Evolutionary conservation across 257 asterid genomes (phyloP), one percentile per base, ranked within the genome.

Genomic region (Striga asiatica): DNA sequence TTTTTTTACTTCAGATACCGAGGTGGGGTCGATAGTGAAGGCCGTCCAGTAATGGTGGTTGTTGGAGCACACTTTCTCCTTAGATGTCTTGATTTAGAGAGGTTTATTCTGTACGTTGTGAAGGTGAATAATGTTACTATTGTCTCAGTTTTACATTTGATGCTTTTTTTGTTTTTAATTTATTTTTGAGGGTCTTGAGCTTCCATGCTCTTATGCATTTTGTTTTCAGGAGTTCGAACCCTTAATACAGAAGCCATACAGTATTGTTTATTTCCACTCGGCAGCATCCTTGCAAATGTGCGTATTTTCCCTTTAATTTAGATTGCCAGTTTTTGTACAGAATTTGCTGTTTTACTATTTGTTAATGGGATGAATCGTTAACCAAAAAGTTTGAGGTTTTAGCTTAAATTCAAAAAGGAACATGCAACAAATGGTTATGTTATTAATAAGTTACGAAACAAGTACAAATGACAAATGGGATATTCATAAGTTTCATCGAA

Each of bases 11-110:
- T 66, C 81, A 89, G 98, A 62, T 86, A 89, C 70, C 89, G 94
- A 23, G 95, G 98, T 63, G 98, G 98, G 60, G 83, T 86, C 34
- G 98, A 89, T 67, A 73, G 85, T 64, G 96, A 83, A 77, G 94
- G 96, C 25, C 86, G 76, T 18, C 96, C 91, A 8, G 94, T 89
- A 60, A 80, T 89, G 96, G 96, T 89, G 45, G 79, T 89, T 31
- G 95, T 89, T 66, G 96, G 98, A 68, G 98, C 98, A 50, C 98
- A 89, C 78, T 86, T 89, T 75, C 85, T 89, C 54, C 78, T 83
- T 48, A 74, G 94, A 58, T 89, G 98, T 72, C 95, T 89, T 66
- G 96, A 89, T 77, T 75, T 80, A 29, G 98, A 89, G 64, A 87
- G 87, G 32, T 89, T 89, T 72, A 71, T 83, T 71, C 73, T 86